Evolutionary conservation across 1,284 basidiomycete species (phyloP).

Genomic region (Cystobasidium slooffiae): DNA sequence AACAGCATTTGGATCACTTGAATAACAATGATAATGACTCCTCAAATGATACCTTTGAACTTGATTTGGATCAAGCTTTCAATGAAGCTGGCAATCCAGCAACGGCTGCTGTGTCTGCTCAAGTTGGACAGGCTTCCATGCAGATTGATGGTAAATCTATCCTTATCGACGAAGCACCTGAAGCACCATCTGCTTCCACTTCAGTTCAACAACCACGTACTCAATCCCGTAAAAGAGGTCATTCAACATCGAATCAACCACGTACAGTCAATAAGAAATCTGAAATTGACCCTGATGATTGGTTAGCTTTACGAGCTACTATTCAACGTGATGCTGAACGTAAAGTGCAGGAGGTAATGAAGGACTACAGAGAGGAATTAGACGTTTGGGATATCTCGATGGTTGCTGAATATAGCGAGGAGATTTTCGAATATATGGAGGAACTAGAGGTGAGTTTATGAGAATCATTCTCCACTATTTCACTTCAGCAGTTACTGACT

Average conservation of each 20-base stretch:
- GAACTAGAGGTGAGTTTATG: slow-evolving; percentile 74
- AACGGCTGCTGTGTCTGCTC: background rate
- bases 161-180: slow-evolving; percentile 16
- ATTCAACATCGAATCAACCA: slow-evolving; percentile 31
- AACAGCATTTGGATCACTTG: background rate
- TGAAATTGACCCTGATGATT: slow-evolving; percentile 61
- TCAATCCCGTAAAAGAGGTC: slow-evolving; percentile 40
- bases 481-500: background rate
- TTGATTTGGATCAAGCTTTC: slow-evolving; percentile 34
- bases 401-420: slow-evolving; percentile 97
- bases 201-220: slow-evolving; percentile 2
- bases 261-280: slow-evolving; percentile 27
- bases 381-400: slow-evolving; percentile 92
- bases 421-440: slow-evolving; percentile 96
- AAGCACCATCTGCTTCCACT: background rate
- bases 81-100: slow-evolving; percentile 11
- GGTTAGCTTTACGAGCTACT: slow-evolving; percentile 65
- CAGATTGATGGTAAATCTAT: slow-evolving; percentile 60
- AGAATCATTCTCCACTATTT: slow-evolving; percentile 27
- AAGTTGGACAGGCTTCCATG: slow-evolving; percentile 27
- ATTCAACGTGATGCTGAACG: slow-evolving; percentile 53
- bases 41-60: slow-evolving; percentile 40
- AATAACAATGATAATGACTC: slow-evolving; percentile 4
- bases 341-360: slow-evolving; percentile 56
- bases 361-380: slow-evolving; percentile 62